Conservation (phyloP, 768 basidiomycete genomes). For the Psilocybe cubensis region DNA sequence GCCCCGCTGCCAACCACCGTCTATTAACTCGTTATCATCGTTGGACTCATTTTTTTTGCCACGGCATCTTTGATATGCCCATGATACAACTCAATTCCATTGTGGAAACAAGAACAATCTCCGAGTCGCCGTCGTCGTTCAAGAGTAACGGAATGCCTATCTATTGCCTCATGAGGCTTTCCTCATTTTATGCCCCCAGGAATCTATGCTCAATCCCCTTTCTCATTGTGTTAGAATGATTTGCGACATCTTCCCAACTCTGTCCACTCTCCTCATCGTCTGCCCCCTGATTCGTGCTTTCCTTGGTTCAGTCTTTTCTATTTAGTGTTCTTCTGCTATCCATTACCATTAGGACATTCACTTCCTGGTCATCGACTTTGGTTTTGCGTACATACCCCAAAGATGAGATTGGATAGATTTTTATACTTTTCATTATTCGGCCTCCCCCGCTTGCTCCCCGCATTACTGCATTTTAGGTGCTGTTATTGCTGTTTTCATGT, state of each 20-base stretch:
- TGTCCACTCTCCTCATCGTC: conserved; percentile 8
- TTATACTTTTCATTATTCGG: conserved; percentile 4
- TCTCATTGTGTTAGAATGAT: conserved; percentile 22
- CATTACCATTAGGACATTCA: conserved; percentile 11
- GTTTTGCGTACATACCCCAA: conserved; percentile 4
- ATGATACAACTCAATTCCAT: conserved; percentile 14
- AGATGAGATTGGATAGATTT: conserved; percentile 18
- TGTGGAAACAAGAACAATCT: conserved; percentile 1
- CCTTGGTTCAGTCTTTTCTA: conserved; percentile 1
- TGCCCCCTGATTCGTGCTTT: conserved; percentile 13
- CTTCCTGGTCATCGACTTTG: conserved; percentile 7
- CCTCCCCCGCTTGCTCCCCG: conserved; percentile 4
- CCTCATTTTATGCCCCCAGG: conserved; percentile 13
- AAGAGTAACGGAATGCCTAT: conserved; percentile 21
- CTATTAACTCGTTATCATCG: conserved; percentile 4
- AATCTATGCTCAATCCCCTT: conserved; percentile 18
- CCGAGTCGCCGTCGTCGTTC: conserved; percentile 7
- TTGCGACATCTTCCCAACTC: conserved; percentile 6
- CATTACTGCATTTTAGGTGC: conserved; percentile 8
- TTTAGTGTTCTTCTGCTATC: conserved; percentile 6
- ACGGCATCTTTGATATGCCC: conserved; percentile 12
- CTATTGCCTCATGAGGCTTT: conserved; percentile 20
- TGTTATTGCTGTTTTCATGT: conserved; percentile 9
- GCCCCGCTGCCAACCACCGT: conserved; percentile 23
- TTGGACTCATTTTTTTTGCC: conserved; percentile 15